Evolutionary conservation across 306 rosid genomes (phyloP).

Genomic region (Fragaria ananassa): DNA sequence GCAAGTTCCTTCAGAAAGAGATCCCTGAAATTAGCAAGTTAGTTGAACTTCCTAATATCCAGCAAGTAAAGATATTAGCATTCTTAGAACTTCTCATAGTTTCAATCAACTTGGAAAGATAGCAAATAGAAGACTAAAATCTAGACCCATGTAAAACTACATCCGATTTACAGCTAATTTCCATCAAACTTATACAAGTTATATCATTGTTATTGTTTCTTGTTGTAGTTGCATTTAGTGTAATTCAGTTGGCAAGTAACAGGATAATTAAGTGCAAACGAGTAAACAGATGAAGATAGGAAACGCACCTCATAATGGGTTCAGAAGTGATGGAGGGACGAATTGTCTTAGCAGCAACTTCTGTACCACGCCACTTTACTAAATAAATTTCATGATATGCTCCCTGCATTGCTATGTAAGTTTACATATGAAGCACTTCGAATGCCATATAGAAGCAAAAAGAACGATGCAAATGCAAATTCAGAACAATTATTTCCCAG

Average conservation of each 20-base stretch:
- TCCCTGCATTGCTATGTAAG: conserved; percentile 15
- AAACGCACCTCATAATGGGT: conserved; percentile 16
- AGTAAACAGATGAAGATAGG: too few species aligned
- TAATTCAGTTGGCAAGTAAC: too few species aligned
- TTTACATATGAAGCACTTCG: neutral
- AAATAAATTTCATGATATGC: conserved; percentile 29
- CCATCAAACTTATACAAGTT: neutral
- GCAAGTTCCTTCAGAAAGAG: conserved; percentile 29
- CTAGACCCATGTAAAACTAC: too few species aligned
- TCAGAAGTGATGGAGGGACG: conserved; percentile 26
- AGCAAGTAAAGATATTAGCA: too few species aligned
- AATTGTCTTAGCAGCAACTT: conserved; percentile 33
- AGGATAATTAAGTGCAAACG: too few species aligned
- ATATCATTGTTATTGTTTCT: neutral
- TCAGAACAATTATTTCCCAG: neutral
- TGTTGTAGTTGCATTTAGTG: too few species aligned
- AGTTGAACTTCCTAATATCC: too few species aligned
- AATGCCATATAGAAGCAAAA: neutral
- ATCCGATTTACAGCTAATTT: too few species aligned
- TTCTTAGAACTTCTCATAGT: neutral
- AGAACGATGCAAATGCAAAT: neutral
- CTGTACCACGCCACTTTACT: conserved; percentile 31
- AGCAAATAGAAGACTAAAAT: neutral
- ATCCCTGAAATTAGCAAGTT: neutral
- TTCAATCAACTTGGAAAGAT: neutral